phyloP scores from a whole-genome alignment of 345 rosid species.

The Xanthoceras sorbifolium region DNA sequence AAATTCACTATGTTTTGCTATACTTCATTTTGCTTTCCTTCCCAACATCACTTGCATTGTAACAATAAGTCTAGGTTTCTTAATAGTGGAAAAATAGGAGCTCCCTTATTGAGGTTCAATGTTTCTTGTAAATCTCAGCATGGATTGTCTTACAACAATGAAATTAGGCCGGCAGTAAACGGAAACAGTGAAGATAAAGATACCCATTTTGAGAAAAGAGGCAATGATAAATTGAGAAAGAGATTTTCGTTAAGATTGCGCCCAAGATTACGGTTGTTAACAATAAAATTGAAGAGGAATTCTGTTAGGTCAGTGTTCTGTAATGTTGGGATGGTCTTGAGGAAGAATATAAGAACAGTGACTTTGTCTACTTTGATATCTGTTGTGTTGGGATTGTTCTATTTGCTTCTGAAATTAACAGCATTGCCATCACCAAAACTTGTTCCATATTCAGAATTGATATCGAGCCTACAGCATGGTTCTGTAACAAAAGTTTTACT shows the following conservation, averaged over 20 bases:
- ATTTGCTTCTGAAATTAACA: conserved; percentile 67
- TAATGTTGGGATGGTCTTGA: conserved; percentile 49
- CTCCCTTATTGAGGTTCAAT: conserved; percentile 32
- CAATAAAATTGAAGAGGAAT: conserved; percentile 49
- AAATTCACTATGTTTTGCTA: conserved; percentile 27
- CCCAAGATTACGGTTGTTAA: conserved; percentile 66
- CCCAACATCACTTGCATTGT: conserved; percentile 34
- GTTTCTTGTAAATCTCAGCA: conserved; percentile 33
- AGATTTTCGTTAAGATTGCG: conserved; percentile 64
- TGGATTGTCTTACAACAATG: conserved; percentile 44
- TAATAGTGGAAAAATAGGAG: conserved; percentile 28
- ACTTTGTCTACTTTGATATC: conserved; percentile 47
- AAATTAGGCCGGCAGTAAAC: conserved; percentile 38
- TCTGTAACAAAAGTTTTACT: conserved; percentile 71
- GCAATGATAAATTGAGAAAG: conserved; percentile 36
- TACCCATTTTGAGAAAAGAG: conserved; percentile 31
- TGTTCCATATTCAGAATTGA: conserved; percentile 85
- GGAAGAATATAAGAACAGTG: conserved; percentile 59
- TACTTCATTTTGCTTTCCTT: conserved; percentile 28
- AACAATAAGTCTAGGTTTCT: conserved; percentile 38
- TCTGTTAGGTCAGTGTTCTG: conserved; percentile 51
- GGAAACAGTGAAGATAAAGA: conserved; percentile 38
- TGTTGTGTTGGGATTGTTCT: conserved; percentile 63
- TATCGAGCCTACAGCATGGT: conserved; percentile 66
- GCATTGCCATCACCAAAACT: conserved; percentile 66